phyloP scores from a whole-genome alignment of 139 green algal genomes.

The Chara braunii region DNA sequence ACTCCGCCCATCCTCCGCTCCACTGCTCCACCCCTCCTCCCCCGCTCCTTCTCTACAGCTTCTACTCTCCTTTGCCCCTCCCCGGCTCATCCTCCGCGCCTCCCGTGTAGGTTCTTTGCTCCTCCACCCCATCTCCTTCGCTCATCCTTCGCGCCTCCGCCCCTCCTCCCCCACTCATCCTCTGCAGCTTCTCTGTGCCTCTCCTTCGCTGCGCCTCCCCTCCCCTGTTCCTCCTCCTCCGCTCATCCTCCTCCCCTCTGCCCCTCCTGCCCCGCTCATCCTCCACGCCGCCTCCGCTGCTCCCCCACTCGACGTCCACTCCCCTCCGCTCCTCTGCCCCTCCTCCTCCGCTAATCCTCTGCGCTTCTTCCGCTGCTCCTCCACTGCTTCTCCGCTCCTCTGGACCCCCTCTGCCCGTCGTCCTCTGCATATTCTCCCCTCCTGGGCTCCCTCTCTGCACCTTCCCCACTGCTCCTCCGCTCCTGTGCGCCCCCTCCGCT shows the following conservation, averaged over 20 bases:
- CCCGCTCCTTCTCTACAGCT: constrained; percentile 17
- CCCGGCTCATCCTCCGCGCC: neutral
- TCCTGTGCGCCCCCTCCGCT: neutral
- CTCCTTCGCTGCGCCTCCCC: neutral
- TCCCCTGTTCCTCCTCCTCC: neutral
- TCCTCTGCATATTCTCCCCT: neutral
- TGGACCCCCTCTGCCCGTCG: neutral
- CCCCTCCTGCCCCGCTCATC: neutral
- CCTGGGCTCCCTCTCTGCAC: neutral
- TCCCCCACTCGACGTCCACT: neutral
- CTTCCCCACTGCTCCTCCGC: neutral
- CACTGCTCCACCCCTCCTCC: constrained; percentile 8
- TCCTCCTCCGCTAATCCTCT: neutral
- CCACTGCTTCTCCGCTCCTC: neutral
- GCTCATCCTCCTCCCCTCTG: neutral
- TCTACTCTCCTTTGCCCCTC: neutral
- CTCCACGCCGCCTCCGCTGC: neutral
- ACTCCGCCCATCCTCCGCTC: neutral
- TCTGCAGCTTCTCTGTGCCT: neutral
- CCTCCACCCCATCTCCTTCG: neutral
- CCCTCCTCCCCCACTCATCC: neutral
- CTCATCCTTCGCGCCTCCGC: neutral
- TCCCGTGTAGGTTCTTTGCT: neutral
- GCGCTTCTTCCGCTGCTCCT: neutral
- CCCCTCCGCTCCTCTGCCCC: neutral